These are phyloP conservation scores for Hyparrhenia diplandra DNA, from an alignment of 176 grass and related monocot genomes.

Conservation along the genomic window DNA sequence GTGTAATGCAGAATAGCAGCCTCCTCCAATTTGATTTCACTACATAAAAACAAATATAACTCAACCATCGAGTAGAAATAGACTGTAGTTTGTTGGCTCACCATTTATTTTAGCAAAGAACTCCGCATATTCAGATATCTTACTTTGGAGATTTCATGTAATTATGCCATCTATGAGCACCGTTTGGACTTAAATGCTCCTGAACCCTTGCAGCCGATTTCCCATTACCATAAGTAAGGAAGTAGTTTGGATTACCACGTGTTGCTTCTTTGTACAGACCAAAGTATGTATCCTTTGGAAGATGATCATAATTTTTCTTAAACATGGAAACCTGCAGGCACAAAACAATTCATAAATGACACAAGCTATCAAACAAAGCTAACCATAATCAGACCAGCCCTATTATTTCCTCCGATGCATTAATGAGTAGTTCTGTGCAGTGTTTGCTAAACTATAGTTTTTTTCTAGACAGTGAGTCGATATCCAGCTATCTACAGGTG, in stretches of 20 bases:
- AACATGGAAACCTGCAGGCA: conserved; percentile 86
- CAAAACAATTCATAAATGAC: neutral
- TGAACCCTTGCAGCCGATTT: conserved; percentile 95
- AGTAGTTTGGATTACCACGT: conserved; percentile 96
- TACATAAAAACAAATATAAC: conserved; percentile 24
- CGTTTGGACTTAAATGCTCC: conserved; percentile 90
- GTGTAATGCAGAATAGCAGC: conserved; percentile 98
- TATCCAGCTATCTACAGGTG: neutral
- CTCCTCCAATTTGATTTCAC: conserved; percentile 96
- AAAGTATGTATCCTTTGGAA: conserved; percentile 99
- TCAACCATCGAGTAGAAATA: neutral
- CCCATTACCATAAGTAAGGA: conserved; percentile 95
- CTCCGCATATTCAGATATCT: conserved; percentile 1
- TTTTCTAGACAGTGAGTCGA: neutral
- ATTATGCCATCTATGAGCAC: conserved; percentile 99
- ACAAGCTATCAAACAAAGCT: neutral
- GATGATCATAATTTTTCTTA: conserved; percentile 99
- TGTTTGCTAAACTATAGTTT: neutral
- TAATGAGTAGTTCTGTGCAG: neutral
- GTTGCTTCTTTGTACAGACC: conserved; percentile 99
- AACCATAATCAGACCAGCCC: neutral
- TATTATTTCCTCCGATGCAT: neutral
- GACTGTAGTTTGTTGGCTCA: neutral
- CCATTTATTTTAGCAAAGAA: neutral
- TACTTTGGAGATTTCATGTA: conserved; percentile 98